Conservation (phyloP, 2,329 filamentous ascomycete species). For the Penicillium corylophilum region DNA sequence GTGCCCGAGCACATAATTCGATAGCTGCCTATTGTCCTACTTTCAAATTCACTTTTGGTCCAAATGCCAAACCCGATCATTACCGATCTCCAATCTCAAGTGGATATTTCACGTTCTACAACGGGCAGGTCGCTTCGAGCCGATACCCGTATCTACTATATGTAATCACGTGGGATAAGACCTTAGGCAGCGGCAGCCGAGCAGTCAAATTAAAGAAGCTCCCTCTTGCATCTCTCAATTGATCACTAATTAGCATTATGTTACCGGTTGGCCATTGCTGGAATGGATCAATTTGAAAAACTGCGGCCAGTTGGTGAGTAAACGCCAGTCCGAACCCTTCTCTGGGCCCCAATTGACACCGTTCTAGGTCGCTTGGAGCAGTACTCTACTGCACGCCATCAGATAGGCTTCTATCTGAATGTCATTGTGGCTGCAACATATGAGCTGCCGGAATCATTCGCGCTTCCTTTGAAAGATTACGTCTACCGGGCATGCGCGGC, state of each 20-base stretch:
- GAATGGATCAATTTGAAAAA: conserved; percentile 51
- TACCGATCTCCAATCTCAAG: background rate
- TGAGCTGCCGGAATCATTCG: conserved; percentile 26
- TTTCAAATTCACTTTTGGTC: no score
- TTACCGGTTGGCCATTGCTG: conserved; percentile 34
- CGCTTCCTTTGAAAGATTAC: conserved; percentile 28
- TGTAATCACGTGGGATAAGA: background rate
- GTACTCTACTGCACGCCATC: conserved; percentile 45
- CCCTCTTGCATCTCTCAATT: background rate
- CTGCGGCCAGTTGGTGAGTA: conserved; percentile 33
- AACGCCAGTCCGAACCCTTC: conserved; percentile 4
- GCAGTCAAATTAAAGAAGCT: background rate
- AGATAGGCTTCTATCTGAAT: conserved; percentile 47
- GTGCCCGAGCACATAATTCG: no score
- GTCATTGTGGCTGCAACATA: conserved; percentile 44
- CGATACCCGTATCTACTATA: background rate
- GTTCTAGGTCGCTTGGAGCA: conserved; percentile 45
- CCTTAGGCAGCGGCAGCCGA: background rate
- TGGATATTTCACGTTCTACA: background rate
- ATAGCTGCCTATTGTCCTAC: no score
- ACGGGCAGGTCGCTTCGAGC: background rate
- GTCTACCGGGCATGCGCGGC: conserved; percentile 39
- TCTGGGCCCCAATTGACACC: conserved; percentile 4
- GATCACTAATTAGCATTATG: background rate
- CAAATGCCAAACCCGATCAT: no score